These are phyloP conservation scores for Pseudogymnoascus pannorum DNA, from an alignment of 2,329 filamentous ascomycete genomes.

Conservation along the genomic window DNA sequence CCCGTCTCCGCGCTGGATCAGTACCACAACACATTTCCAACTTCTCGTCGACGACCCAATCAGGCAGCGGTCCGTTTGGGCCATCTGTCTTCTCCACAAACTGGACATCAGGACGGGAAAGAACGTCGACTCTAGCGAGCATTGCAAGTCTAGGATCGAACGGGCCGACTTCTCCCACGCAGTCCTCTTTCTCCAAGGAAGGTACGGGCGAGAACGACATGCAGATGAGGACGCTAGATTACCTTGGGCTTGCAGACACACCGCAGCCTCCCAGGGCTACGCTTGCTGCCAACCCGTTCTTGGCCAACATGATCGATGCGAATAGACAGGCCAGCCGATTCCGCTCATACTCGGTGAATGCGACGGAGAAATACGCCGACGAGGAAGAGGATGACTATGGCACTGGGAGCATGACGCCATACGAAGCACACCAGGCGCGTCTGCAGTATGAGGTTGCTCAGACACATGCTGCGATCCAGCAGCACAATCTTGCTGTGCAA, in stretches of 20 bases:
- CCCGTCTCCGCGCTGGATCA: slow-evolving; percentile 81
- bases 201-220: slow-evolving; percentile 82
- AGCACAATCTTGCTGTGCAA: slow-evolving; percentile 89
- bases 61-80: slow-evolving; percentile 66
- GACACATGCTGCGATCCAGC: slow-evolving; percentile 67
- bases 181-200: slow-evolving; percentile 80
- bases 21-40: slow-evolving; percentile 77
- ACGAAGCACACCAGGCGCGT: slow-evolving; percentile 54
- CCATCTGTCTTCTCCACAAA: slow-evolving; percentile 80
- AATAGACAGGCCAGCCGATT: slow-evolving; percentile 78
- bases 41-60: slow-evolving; percentile 48
- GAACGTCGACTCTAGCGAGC: slow-evolving; percentile 75
- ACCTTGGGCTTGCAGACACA: slow-evolving; percentile 88
- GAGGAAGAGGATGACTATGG: slow-evolving; percentile 69
- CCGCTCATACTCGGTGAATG: slow-evolving; percentile 96
- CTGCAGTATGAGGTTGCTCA: slow-evolving; percentile 56
- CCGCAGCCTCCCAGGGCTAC: slow-evolving; percentile 73
- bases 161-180: slow-evolving; percentile 76
- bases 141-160: slow-evolving; percentile 87
- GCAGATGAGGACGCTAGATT: slow-evolving; percentile 83
- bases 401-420: slow-evolving; percentile 36
- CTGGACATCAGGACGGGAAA: slow-evolving; percentile 75
- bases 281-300: slow-evolving; percentile 62
- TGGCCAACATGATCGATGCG: slow-evolving; percentile 68
- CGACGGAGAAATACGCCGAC: slow-evolving; percentile 93